phyloP scores from a whole-genome alignment of 768 basidiomycete species.

The Heimioporus sp. region DNA sequence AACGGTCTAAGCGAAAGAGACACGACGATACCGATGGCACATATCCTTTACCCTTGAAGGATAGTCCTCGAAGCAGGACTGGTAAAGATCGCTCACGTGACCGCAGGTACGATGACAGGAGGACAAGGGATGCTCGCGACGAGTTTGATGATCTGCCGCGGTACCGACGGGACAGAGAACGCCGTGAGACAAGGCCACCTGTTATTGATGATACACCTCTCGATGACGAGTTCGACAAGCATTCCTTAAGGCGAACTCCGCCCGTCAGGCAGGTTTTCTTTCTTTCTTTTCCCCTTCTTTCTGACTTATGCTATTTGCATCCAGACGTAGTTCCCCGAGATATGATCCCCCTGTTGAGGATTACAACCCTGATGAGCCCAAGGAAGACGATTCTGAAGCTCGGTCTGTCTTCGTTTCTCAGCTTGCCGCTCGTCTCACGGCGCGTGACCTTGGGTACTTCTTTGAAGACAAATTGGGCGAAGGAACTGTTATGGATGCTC shows the following conservation, averaged over 20 bases:
- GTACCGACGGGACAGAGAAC: slow-evolving; percentile 42
- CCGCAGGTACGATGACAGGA: slow-evolving; percentile 53
- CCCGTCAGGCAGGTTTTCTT: slow-evolving; percentile 43
- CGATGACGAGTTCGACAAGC: slow-evolving; percentile 30
- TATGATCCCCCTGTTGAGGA: slow-evolving; percentile 68
- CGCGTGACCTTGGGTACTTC: slow-evolving; percentile 96
- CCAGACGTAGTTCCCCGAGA: slow-evolving; percentile 67
- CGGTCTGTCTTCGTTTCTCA: slow-evolving; percentile 99
- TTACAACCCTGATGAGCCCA: slow-evolving; percentile 84
- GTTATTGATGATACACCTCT: slow-evolving; percentile 41
- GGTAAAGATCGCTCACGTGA: slow-evolving; percentile 52
- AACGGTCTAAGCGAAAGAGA: slow-evolving; percentile 65
- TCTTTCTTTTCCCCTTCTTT: slow-evolving; percentile 3
- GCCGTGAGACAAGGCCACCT: slow-evolving; percentile 38
- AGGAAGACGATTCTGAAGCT: slow-evolving; percentile 96
- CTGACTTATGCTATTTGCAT: slow-evolving; percentile 2
- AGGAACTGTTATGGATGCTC: slow-evolving; percentile 90
- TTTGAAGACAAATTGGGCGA: slow-evolving; percentile 97
- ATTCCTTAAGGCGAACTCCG: slow-evolving; percentile 35
- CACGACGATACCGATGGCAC: slow-evolving; percentile 53
- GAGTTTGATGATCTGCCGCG: slow-evolving; percentile 59
- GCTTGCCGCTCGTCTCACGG: slow-evolving; percentile 93
- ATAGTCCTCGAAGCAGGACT: slow-evolving; percentile 48
- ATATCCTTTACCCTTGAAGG: slow-evolving; percentile 37
- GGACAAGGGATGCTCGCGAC: slow-evolving; percentile 47